These are phyloP conservation scores for Ceratocystis albifundus DNA, from an alignment of 2,329 filamentous ascomycete species.

Conservation along the genomic window DNA sequence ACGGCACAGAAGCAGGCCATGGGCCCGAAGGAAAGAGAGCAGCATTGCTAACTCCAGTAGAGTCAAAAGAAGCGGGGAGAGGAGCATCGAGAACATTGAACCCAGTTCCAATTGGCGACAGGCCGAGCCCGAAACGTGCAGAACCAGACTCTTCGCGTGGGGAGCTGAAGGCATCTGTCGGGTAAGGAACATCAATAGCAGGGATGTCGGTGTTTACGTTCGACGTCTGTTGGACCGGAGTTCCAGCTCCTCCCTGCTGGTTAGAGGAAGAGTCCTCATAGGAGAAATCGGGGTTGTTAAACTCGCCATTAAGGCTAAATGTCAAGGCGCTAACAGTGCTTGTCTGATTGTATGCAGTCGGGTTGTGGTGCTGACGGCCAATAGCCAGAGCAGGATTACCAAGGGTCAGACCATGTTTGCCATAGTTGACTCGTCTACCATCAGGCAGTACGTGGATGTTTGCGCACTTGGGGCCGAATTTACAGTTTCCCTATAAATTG, in stretches of 20 bases:
- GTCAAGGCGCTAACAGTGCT: constrained; percentile 56
- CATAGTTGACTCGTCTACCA: constrained; percentile 78
- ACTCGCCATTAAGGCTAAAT: constrained; percentile 37
- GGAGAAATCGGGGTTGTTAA: constrained; percentile 33
- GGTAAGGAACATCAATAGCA: constrained; percentile 48
- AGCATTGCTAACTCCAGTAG: constrained; percentile 84
- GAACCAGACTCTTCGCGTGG: constrained; percentile 56
- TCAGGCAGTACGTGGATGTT: constrained; percentile 92
- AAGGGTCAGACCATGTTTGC: constrained; percentile 56
- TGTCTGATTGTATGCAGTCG: constrained; percentile 45
- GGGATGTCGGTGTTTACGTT: constrained; percentile 48
- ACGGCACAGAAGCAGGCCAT: constrained; percentile 83
- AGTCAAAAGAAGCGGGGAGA: constrained; percentile 89
- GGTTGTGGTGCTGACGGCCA: constrained; percentile 30
- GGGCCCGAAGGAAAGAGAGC: constrained; percentile 67
- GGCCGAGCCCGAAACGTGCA: constrained; percentile 46
- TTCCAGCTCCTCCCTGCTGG: neutral
- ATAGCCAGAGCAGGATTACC: constrained; percentile 47
- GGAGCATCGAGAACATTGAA: constrained; percentile 90
- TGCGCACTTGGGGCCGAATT: constrained; percentile 95
- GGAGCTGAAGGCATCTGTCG: constrained; percentile 62
- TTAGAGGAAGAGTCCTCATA: constrained; percentile 32
- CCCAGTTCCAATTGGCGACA: constrained; percentile 62
- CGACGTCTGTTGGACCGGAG: constrained; percentile 36
- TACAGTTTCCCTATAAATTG: constrained; percentile 73